phyloP scores from a whole-genome alignment of 2,329 filamentous ascomycete genomes.

The Ascochyta clinopodiicola region DNA sequence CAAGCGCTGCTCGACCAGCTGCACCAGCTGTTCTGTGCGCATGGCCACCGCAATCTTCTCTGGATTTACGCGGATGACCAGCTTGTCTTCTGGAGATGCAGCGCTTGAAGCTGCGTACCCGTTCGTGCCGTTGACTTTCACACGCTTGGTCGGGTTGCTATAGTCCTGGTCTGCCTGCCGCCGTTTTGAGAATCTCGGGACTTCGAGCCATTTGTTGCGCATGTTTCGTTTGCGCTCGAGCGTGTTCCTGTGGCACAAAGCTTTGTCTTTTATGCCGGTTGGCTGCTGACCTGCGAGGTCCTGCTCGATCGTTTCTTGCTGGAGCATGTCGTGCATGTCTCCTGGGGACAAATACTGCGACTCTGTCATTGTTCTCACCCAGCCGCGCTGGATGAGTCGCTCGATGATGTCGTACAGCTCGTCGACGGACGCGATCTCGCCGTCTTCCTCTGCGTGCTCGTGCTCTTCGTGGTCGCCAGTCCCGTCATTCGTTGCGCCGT shows the following conservation, averaged over 20 bases:
- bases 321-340: slow-evolving; percentile 64
- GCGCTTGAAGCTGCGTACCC: slow-evolving; percentile 14
- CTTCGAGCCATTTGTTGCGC: slow-evolving; percentile 50
- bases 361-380: slow-evolving; percentile 68
- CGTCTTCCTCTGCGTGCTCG: slow-evolving; percentile 22
- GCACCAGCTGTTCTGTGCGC: slow-evolving; percentile 77
- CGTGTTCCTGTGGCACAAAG: slow-evolving; percentile 65
- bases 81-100: slow-evolving; percentile 62
- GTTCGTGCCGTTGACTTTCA: slow-evolving; percentile 38
- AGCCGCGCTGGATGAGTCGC: slow-evolving; percentile 66
- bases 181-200: slow-evolving; percentile 35
- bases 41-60: slow-evolving; percentile 83
- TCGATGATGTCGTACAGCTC: slow-evolving; percentile 55
- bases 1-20: slow-evolving; percentile 73
- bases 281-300: slow-evolving; percentile 59
- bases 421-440: slow-evolving; percentile 46
- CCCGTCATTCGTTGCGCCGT: slow-evolving; percentile 19
- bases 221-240: slow-evolving; percentile 62
- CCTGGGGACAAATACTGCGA: slow-evolving; percentile 61
- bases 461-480: slow-evolving; percentile 7
- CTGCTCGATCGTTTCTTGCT: slow-evolving; percentile 65
- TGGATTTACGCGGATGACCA: slow-evolving; percentile 81
- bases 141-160: slow-evolving; percentile 38
- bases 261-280: slow-evolving; percentile 70
- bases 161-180: slow-evolving; percentile 27